Evolutionary conservation across 2,329 filamentous ascomycete species (phyloP), one percentile per base, ranked within the genome.

Genomic region (Pestalotiopsis sp.): DNA sequence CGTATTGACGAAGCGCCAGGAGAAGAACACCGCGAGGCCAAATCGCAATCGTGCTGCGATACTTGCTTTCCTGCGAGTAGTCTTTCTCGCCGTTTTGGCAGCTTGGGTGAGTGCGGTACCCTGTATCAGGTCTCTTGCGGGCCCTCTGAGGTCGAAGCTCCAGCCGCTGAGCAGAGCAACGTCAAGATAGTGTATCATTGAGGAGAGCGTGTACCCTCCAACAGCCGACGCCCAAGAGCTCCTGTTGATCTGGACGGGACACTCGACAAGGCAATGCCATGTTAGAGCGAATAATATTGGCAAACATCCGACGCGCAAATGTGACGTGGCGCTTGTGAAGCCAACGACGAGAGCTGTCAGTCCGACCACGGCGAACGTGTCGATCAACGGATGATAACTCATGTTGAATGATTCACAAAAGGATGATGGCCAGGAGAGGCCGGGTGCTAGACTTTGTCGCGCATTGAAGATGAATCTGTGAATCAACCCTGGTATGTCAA

Each of bases 1-100:
- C 4, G 69, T 70, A 39, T 69, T 70, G 41, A 68, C 55, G 20
- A 70, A 70, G 39, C 69, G 69, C 67, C 67, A 69, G n/a, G 67
- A 70, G 57, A 69, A 69, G 65, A 70, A 65, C 13, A 66, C 58
- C 36, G 60, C 55, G 17, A 70, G 52, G 45, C 69, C 69, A 59
- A 69, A 70, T 27, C 64, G 67, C 60, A 67, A 2, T 9, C 45
- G 45, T 65, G 69, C 36, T 23, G n/a, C 12, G 17, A 45, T 20
- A 20, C 27, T 11, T 14, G 23, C 2, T n/a, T 52, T n/a, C 5
- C 45, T 9, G 7, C 45, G 45, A 20, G 6, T 9, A 20, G n/a
- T 9, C 14, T n/a, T 17, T 9, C 5, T 9, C 17, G 45, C n/a
- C 4, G 45, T 3, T n/a, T n/a, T 23, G 14, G 45, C n/a, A n/a